Evolutionary conservation across 768 basidiomycete species (phyloP).

Genomic region (Russula emetica): DNA sequence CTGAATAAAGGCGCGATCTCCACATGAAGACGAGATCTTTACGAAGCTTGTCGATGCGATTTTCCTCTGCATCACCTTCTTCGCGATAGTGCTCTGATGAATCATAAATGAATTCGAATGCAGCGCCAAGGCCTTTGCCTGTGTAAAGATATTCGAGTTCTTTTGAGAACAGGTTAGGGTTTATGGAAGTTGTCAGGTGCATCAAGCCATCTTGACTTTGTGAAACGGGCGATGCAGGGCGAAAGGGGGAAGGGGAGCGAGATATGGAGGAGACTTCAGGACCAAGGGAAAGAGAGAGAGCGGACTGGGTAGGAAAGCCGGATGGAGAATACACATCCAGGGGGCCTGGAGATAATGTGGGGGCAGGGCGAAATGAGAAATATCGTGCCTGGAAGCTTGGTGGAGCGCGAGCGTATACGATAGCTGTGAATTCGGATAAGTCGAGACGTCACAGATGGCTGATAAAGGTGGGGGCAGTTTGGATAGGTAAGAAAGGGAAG

Average conservation of each 20-base stretch:
- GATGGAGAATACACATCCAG: conserved; percentile 39
- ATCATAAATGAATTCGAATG: conserved; percentile 85
- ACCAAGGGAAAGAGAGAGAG: conserved; percentile 52
- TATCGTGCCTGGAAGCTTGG: conserved; percentile 88
- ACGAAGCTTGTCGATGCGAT: conserved; percentile 76
- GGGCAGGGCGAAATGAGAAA: conserved; percentile 69
- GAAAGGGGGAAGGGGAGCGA: conserved; percentile 43
- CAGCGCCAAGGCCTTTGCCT: conserved; percentile 81
- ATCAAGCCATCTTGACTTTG: conserved; percentile 45
- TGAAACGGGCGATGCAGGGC: conserved; percentile 40
- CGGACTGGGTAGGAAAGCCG: conserved; percentile 52
- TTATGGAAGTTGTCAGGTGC: conserved; percentile 62
- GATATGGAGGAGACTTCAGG: conserved; percentile 41
- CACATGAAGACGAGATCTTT: conserved; percentile 97
- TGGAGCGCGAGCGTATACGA: conserved; percentile 92
- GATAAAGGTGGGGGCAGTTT: background rate
- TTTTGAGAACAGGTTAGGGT: conserved; percentile 78
- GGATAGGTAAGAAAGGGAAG: background rate
- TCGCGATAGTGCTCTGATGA: conserved; percentile 39
- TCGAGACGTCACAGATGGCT: background rate
- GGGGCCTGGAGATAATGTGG: conserved; percentile 47
- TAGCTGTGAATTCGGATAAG: conserved; percentile 47
- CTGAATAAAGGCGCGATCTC: conserved; percentile 90
- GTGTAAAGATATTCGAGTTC: conserved; percentile 96
- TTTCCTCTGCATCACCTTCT: conserved; percentile 47